Evolutionary conservation across 2,329 filamentous ascomycete genomes (phyloP).

Genomic region (Aspergillus sp.): DNA sequence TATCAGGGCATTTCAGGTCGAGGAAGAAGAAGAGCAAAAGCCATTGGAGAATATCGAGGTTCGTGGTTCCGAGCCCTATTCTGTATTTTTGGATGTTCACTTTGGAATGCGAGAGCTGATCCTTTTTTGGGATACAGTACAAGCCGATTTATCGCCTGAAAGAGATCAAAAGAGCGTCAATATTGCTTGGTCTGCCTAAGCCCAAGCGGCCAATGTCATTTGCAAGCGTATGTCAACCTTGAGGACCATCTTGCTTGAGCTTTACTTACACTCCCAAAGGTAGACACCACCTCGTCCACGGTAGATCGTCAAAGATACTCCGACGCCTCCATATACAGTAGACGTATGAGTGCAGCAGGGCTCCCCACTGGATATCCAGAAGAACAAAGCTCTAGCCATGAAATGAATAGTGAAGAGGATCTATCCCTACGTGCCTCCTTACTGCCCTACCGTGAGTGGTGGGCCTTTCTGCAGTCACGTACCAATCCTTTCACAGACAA

Average conservation of each 20-base stretch:
- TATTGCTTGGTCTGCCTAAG: background rate
- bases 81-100: no score
- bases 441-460: slow-evolving; percentile 2
- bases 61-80: no score
- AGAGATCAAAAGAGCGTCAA: slow-evolving; percentile 3
- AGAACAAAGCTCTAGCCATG: background rate
- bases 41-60: background rate
- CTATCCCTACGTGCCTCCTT: slow-evolving; percentile 3
- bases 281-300: background rate
- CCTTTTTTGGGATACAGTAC: background rate
- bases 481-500: slow-evolving; percentile 4
- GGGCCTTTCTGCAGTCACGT: slow-evolving; percentile 4
- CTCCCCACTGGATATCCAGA: background rate
- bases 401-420: slow-evolving; percentile 5
- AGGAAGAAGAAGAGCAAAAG: background rate
- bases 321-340: background rate
- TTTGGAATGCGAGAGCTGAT: background rate
- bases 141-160: slow-evolving; percentile 5
- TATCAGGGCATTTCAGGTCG: background rate
- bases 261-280: background rate
- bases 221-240: slow-evolving; percentile 1
- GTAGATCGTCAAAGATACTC: background rate
- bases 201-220: slow-evolving; percentile 1
- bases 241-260: background rate
- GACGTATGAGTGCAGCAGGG: background rate